Evolutionary conservation across 257 asterid genomes (phyloP), one percentile per base, ranked within the genome.

Genomic region (Osmanthus fragrans): DNA sequence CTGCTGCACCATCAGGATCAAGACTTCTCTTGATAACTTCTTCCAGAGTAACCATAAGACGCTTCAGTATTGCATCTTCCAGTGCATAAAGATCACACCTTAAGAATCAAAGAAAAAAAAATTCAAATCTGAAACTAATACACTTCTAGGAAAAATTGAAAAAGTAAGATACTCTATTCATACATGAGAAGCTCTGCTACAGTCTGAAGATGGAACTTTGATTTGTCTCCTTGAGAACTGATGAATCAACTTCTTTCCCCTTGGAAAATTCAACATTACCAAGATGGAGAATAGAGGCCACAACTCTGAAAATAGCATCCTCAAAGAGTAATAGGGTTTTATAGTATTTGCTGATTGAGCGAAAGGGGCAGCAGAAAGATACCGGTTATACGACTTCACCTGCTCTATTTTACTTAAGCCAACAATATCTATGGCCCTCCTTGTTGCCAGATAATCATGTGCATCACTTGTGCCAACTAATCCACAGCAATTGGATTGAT

Each of bases 241-340:
- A 93, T 40, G 99, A 95, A 82, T 95, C 99, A 65, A 81, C 67
- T 79, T 95, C 98, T 78, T 87, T 67, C 51, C 96, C 96, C 87
- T 91, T 95, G 0, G 90, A 27, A 74, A 95, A 95, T 64, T 93
- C 93, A 69, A 93, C 80, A 74, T 95, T 95, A 78, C 99, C 99
- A 76, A 95, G 88, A 83, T 95, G 99, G 81, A 95, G 99, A 87
- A 95, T 85, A 76, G 98, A 40, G 40, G 99, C 97, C 80, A 95
- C 99, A 21, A 95, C 99, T 81, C 99, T 91, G 85, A 95, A 95
- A 84, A 95, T 95, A 80, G 98, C 98, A 74, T 95, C 98, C 98
- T 92, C 89, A 75, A 42, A 74, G 79, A 83, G 73, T 25, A 76
- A 66, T 23, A 47, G 30, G 67, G 67, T 75, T 66, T 77, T 70